phyloP scores from a whole-genome alignment of 768 basidiomycete genomes.

The Trametes sanguinea region DNA sequence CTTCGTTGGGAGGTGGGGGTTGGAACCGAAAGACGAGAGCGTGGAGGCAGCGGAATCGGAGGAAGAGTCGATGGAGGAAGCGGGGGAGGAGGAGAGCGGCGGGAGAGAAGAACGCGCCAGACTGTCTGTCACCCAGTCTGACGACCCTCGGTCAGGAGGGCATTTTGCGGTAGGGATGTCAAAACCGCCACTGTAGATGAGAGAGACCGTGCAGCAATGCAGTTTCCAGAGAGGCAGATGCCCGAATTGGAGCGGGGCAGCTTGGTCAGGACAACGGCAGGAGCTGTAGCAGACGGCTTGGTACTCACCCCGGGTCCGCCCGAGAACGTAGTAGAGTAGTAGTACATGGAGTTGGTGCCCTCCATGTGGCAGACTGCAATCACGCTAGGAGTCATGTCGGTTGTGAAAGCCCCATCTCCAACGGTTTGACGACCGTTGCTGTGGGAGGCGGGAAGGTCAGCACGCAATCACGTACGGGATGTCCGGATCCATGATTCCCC shows the following conservation, averaged over 20 bases:
- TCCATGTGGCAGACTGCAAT: slow-evolving; percentile 85
- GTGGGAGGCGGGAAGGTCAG: slow-evolving; percentile 23
- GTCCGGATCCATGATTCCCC: neutral
- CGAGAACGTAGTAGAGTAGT: slow-evolving; percentile 92
- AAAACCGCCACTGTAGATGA: slow-evolving; percentile 84
- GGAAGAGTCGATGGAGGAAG: slow-evolving; percentile 32
- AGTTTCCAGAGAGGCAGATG: neutral
- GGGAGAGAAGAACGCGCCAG: slow-evolving; percentile 58
- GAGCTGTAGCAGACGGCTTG: neutral
- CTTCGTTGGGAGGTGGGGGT: slow-evolving; percentile 16
- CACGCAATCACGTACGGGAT: neutral
- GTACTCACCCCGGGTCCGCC: slow-evolving; percentile 83
- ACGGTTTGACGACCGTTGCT: slow-evolving; percentile 97
- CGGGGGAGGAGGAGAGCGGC: slow-evolving; percentile 40
- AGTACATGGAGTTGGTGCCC: slow-evolving; percentile 81
- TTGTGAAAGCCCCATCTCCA: slow-evolving; percentile 92
- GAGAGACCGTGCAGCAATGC: neutral
- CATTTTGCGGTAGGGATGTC: slow-evolving; percentile 89
- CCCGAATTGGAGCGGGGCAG: neutral
- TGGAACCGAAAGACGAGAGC: slow-evolving; percentile 41
- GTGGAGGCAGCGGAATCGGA: slow-evolving; percentile 34
- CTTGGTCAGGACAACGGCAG: neutral
- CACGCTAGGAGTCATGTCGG: slow-evolving; percentile 74
- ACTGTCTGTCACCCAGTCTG: slow-evolving; percentile 93
- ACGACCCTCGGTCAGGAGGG: slow-evolving; percentile 96